Percentiles rank a stretch among this genome's conserved stretches.
phyloP scores from a whole-genome alignment of 2,329 filamentous ascomycete species.

The Chaetomium sp. region DNA sequence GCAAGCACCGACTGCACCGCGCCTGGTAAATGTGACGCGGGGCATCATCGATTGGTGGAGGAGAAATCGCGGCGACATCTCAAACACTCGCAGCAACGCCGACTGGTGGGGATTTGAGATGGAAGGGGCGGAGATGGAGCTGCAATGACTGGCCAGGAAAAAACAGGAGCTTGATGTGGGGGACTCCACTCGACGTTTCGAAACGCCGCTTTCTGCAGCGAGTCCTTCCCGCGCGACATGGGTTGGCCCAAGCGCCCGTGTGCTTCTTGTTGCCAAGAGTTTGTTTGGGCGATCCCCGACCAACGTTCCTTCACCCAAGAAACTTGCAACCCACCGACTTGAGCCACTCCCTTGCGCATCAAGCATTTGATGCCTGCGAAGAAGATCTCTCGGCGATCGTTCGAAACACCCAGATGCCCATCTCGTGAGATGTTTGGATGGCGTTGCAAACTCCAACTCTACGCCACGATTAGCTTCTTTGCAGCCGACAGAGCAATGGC shows the following conservation, averaged over 20 bases:
- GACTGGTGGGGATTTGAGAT: background rate
- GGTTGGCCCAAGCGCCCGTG: background rate
- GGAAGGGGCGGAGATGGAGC: constrained; percentile 15
- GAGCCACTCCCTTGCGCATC: background rate
- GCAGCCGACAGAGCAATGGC: background rate
- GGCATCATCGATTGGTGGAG: constrained; percentile 11
- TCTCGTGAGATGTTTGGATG: background rate
- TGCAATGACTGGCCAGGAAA: constrained; percentile 14
- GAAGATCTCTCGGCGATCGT: background rate
- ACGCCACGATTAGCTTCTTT: no score
- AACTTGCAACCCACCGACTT: constrained; percentile 10
- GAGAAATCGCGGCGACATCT: constrained; percentile 26
- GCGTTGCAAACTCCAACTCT: background rate
- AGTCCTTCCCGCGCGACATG: constrained; percentile 14
- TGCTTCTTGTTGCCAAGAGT: constrained; percentile 6
- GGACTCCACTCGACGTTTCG: constrained; percentile 23
- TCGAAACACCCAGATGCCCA: background rate
- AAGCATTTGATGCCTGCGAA: constrained; percentile 2
- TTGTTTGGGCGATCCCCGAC: constrained; percentile 18
- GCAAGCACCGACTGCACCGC: background rate
- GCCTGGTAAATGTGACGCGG: constrained; percentile 15
- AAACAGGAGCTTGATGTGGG: background rate
- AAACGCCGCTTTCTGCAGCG: constrained; percentile 19
- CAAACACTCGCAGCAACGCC: constrained; percentile 22
- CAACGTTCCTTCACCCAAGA: constrained; percentile 8